Conservation (phyloP, 2,329 filamentous ascomycete species). For the Monilinia aucupariae region DNA sequence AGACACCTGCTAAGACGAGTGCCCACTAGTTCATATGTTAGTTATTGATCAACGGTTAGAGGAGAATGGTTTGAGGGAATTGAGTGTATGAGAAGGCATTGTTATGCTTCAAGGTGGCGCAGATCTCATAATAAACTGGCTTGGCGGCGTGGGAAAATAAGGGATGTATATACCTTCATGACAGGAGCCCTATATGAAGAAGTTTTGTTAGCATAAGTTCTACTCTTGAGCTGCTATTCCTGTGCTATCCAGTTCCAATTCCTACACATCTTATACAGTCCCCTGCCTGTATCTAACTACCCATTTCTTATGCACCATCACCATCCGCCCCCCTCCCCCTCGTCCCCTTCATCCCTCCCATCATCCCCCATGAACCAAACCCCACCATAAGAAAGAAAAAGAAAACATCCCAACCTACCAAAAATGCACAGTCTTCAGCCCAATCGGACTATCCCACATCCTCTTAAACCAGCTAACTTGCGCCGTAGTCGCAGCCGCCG, state of each 20-base stretch:
- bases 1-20: conserved; percentile 84
- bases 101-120: not conserved
- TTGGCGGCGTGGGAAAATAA: too few relatives aligned
- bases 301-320: not conserved
- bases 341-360: not conserved
- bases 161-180: conserved; percentile 63
- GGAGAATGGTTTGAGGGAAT: not conserved
- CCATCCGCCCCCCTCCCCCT: not conserved
- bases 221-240: not conserved
- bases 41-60: not conserved
- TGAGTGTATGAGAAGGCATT: not conserved
- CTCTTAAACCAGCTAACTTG: conserved; percentile 58
- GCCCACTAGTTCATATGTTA: conserved; percentile 55
- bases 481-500: conserved; percentile 38
- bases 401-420: conserved; percentile 54
- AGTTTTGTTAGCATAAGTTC: not conserved
- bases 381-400: not conserved
- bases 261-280: too few relatives aligned
- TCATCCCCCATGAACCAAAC: not conserved
- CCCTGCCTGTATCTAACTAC: not conserved
- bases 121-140: not conserved
- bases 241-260: not conserved
- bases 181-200: conserved; percentile 67
- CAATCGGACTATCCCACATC: conserved; percentile 78
- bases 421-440: conserved; percentile 94